Evolutionary conservation across 768 basidiomycete species (phyloP).

Genomic region (Calocera viscosa): DNA sequence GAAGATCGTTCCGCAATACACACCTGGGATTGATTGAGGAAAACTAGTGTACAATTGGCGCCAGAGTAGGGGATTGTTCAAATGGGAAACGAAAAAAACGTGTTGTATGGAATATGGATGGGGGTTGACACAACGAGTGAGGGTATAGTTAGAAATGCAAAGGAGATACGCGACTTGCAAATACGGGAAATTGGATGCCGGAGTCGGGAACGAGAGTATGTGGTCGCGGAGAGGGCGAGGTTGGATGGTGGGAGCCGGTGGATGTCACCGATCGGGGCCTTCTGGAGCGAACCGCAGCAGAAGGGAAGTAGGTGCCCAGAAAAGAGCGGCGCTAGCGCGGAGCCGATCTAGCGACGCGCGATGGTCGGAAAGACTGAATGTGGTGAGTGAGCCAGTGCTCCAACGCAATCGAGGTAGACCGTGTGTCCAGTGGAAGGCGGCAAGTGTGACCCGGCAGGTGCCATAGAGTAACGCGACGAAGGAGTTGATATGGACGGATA

Average conservation of each 20-base stretch:
- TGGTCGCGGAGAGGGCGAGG: neutral
- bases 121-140: neutral
- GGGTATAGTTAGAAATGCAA: neutral
- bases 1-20: too few species aligned
- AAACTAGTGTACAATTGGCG: too few species aligned
- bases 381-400: too few species aligned
- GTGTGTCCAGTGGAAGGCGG: neutral
- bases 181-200: neutral
- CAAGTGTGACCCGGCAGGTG: neutral
- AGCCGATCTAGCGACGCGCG: too few species aligned
- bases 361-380: too few species aligned
- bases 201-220: neutral
- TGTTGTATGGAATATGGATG: neutral
- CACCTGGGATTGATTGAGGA: too few species aligned
- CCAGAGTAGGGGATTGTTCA: too few species aligned
- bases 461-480: neutral
- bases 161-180: neutral
- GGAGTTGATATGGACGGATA: neutral
- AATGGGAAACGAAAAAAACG: neutral
- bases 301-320: too few species aligned
- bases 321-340: too few species aligned
- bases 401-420: neutral
- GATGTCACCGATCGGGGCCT: too few species aligned
- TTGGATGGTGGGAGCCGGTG: too few species aligned
- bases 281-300: too few species aligned